Evolutionary conservation across 495 filamentous ascomycete genomes (phyloP), one percentile per base, ranked within the genome.

Genomic region (Cudoniella acicularis): DNA sequence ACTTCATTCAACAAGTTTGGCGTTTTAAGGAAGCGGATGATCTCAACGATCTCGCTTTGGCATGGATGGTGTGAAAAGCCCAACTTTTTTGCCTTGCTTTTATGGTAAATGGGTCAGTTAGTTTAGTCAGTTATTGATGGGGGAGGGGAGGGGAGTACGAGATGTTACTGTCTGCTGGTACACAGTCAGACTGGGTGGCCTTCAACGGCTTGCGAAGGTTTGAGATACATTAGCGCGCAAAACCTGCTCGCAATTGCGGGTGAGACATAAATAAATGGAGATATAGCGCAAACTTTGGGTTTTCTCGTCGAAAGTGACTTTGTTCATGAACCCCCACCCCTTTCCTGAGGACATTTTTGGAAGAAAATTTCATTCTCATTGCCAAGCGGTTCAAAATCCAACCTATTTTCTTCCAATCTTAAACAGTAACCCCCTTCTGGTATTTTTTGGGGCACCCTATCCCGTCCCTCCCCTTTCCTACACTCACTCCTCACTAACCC

Each of bases 1-100:
- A 36, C 30, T 36, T 36, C 71, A 67, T 75, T 75, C 72, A 75
- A 75, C 72, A 75, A 67, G 72, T 74, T 69, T 69, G 72, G 70
- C 67, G 63, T 69, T 69, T 36, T 46, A 45, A 49, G 17, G 18
- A 54, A 57, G 61, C 24, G 25, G 45, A 60, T 17, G 57, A 60
- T 69, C 64, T 67, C 64, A 67, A 67, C 64, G 58, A 67, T 67
- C 60, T 57, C 52, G 43, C 49, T 57, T n/a, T n/a, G 26, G n/a
- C 26, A 26, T 54, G 52, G 52, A 27, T 45, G 18, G 22, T 49
- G 13, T 20, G 52, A 61, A 59, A 57, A 4, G 13, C 13, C 13
- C 13, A 13, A 36, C 30, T 36, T 36, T 36, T 36, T 36, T 36
- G 13, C 30, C 4, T 36, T 36, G 30, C 6, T 36, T 36, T 36